phyloP scores from a whole-genome alignment of 257 asterid genomes.

The Fraxinus excelsior region DNA sequence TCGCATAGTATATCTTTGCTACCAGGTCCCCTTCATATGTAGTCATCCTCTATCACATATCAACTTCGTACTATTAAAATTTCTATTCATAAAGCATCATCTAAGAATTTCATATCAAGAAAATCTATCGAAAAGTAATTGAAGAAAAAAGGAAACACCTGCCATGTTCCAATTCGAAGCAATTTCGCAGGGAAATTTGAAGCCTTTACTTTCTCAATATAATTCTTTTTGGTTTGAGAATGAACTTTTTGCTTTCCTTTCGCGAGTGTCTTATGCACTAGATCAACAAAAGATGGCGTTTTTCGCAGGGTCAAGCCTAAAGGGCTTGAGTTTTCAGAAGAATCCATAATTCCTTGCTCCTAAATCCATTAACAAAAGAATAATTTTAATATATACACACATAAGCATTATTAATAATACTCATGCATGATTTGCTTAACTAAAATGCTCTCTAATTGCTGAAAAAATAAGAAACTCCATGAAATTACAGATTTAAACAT shows the following conservation, averaged over 20 bases:
- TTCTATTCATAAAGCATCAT: neutral
- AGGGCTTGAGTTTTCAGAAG: neutral
- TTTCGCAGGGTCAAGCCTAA: slow-evolving; percentile 31
- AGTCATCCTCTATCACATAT: slow-evolving; percentile 15
- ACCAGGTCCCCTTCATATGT: slow-evolving; percentile 40
- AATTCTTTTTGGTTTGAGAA: neutral
- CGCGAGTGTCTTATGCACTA: slow-evolving; percentile 12
- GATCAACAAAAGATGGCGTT: slow-evolving; percentile 30
- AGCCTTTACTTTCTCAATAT: slow-evolving; percentile 43
- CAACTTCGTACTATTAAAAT: neutral
- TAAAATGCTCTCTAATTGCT: neutral
- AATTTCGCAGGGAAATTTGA: slow-evolving; percentile 35
- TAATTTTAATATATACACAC: neutral
- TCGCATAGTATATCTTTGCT: slow-evolving; percentile 47
- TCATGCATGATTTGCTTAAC: neutral
- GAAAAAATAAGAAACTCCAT: too few species aligned
- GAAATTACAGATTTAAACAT: too few species aligned
- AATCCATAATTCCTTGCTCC: neutral
- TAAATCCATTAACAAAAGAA: neutral
- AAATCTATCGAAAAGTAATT: neutral
- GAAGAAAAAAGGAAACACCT: slow-evolving; percentile 28
- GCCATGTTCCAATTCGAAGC: slow-evolving; percentile 42
- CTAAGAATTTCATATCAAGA: neutral
- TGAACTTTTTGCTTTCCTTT: slow-evolving; percentile 1
- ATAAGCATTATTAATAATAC: too few species aligned